A percentile compares a stretch with the other conserved stretches of the same genome.
Conservation (phyloP, 768 basidiomycete genomes). For the Podaxis mareebaensis region DNA sequence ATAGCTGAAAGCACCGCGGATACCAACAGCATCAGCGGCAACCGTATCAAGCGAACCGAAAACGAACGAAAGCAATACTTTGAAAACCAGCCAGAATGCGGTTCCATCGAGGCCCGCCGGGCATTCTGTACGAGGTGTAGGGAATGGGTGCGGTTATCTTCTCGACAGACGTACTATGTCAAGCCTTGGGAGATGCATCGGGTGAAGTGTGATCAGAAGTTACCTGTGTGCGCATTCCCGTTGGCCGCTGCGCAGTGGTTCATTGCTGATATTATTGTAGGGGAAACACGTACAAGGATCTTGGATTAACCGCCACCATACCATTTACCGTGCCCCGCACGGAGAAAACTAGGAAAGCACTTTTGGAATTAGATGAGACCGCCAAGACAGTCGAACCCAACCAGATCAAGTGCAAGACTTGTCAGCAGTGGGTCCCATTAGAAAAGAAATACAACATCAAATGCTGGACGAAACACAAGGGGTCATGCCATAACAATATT, state of each 20-base stretch:
- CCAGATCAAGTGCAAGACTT: slow-evolving; percentile 58
- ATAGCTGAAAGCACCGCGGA: slow-evolving; percentile 49
- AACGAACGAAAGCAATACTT: slow-evolving; percentile 64
- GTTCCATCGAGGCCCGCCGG: slow-evolving; percentile 53
- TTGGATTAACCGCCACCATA: slow-evolving; percentile 26
- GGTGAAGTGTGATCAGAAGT: slow-evolving; percentile 48
- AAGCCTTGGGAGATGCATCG: slow-evolving; percentile 65
- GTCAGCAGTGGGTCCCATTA: slow-evolving; percentile 64
- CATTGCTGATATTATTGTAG: slow-evolving; percentile 22
- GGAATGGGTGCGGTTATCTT: slow-evolving; percentile 56
- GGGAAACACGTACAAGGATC: slow-evolving; percentile 10
- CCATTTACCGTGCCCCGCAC: slow-evolving; percentile 29
- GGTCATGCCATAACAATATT: slow-evolving; percentile 41
- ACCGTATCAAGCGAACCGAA: slow-evolving; percentile 55
- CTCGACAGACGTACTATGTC: slow-evolving; percentile 56
- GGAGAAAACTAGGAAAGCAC: slow-evolving; percentile 45
- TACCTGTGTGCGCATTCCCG: slow-evolving; percentile 20
- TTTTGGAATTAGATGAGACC: slow-evolving; percentile 55
- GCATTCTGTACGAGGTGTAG: slow-evolving; percentile 62
- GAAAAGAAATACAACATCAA: slow-evolving; percentile 42
- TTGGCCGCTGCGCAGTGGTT: slow-evolving; percentile 15
- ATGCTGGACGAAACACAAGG: slow-evolving; percentile 59
- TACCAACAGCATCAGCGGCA: slow-evolving; percentile 28
- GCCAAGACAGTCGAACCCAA: slow-evolving; percentile 50
- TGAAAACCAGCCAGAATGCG: slow-evolving; percentile 60